Percentiles rank a stretch among this genome's conserved stretches.
Evolutionary conservation across 345 rosid species (phyloP).

Genomic region (Arabidopsis suecica): DNA sequence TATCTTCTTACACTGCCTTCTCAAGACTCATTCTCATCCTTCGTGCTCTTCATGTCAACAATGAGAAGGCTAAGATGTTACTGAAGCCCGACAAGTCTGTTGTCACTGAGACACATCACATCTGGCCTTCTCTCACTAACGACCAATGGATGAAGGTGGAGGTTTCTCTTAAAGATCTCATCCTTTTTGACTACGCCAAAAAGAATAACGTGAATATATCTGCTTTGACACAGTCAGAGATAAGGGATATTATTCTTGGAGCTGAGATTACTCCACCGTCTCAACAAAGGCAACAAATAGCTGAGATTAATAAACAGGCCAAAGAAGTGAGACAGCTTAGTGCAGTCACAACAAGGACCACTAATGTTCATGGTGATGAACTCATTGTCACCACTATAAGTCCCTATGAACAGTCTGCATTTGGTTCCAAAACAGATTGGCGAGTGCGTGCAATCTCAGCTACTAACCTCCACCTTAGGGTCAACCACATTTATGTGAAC

Average conservation of each 20-base stretch:
- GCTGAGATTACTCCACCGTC: conserved; percentile 99
- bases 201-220: conserved; percentile 99
- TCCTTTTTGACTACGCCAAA: conserved; percentile 96
- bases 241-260: conserved; percentile 96
- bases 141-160: conserved; percentile 99
- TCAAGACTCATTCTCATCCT: conserved; percentile 96
- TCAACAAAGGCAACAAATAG: conserved; percentile 97
- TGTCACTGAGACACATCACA: conserved; percentile 93
- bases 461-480: conserved; percentile 94
- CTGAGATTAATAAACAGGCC: conserved; percentile 99
- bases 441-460: conserved; percentile 99
- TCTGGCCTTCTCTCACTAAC: conserved; percentile 96
- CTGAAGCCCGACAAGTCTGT: conserved; percentile 95
- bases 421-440: conserved; percentile 97
- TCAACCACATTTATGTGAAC: conserved; percentile 90
- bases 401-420: conserved; percentile 93
- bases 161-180: conserved; percentile 94
- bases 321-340: conserved; percentile 95
- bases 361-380: conserved; percentile 94
- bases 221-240: conserved; percentile 97
- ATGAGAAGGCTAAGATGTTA: conserved; percentile 99
- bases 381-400: conserved; percentile 88
- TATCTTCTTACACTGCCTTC: conserved; percentile 97
- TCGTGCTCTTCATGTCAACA: conserved; percentile 98
- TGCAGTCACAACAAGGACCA: conserved; percentile 94